Percentiles rank a stretch among this genome's conserved stretches.
Evolutionary conservation across 352 stramenopile genomes (phyloP).

Genomic region (Pilasporangium apinafurcum): DNA sequence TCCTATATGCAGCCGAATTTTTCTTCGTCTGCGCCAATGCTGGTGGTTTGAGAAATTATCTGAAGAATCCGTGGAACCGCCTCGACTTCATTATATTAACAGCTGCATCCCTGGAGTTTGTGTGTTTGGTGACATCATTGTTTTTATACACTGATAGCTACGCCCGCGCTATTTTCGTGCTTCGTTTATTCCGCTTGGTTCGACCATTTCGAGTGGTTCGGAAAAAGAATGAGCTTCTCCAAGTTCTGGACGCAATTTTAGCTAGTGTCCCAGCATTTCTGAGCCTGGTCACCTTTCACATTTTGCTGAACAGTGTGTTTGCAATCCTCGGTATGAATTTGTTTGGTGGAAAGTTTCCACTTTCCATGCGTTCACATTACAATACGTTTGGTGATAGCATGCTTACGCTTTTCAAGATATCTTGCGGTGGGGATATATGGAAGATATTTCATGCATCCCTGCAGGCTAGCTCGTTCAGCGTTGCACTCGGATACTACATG

Average conservation of each 20-base stretch:
- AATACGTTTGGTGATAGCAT: conserved; percentile 82
- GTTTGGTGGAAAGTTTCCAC: conserved; percentile 69
- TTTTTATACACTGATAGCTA: conserved; percentile 62
- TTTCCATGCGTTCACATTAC: conserved; percentile 67
- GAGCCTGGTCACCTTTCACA: conserved; percentile 49
- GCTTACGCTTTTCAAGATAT: conserved; percentile 83
- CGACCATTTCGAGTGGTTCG: conserved; percentile 70
- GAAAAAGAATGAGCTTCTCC: conserved; percentile 66
- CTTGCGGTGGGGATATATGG: conserved; percentile 78
- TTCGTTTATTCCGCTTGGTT: conserved; percentile 75
- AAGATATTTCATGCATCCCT: conserved; percentile 73
- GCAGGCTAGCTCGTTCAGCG: conserved; percentile 40
- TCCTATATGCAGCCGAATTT: conserved; percentile 69
- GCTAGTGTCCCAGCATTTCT: conserved; percentile 62
- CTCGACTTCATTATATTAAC: conserved; percentile 70
- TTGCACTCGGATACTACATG: conserved; percentile 68
- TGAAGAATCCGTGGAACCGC: conserved; percentile 80
- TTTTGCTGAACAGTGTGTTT: conserved; percentile 72
- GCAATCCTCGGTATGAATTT: conserved; percentile 81
- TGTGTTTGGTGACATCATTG: conserved; percentile 49
- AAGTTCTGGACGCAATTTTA: conserved; percentile 68
- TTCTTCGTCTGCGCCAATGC: conserved; percentile 47
- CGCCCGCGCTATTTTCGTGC: conserved; percentile 63
- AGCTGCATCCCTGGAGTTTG: conserved; percentile 55
- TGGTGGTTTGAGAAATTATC: conserved; percentile 51